phyloP scores from a whole-genome alignment of 2,329 filamentous ascomycete genomes.

The Orbilia ellipsospora region DNA sequence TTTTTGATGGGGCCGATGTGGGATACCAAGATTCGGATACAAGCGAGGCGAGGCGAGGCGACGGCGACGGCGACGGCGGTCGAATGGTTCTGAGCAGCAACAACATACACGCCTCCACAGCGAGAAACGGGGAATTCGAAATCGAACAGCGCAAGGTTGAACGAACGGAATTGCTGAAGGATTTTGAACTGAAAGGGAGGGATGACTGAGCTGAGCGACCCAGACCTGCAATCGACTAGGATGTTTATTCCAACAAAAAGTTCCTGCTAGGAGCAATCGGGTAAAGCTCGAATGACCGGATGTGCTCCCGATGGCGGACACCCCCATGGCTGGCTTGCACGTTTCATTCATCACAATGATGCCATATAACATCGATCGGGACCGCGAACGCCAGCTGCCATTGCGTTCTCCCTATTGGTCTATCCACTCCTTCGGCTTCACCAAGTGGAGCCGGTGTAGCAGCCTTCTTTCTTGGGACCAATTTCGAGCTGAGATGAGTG shows the following conservation, averaged over 20 bases:
- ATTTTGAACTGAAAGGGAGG: too few species aligned
- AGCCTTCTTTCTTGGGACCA: not conserved
- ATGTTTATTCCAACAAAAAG: conserved; percentile 15
- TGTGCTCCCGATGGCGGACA: conserved; percentile 45
- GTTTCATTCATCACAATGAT: conserved; percentile 55
- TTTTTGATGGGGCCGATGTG: conserved; percentile 40
- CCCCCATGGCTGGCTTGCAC: conserved; percentile 39
- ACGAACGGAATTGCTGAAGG: not conserved
- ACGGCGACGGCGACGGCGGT: not conserved
- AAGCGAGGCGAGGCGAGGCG: conserved; percentile 38
- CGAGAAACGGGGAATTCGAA: conserved; percentile 11
- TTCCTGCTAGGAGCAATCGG: conserved; percentile 22
- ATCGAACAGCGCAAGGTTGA: conserved; percentile 10
- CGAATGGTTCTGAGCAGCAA: conserved; percentile 7
- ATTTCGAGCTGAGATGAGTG: conserved; percentile 37
- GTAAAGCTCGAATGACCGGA: conserved; percentile 51
- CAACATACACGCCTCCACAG: conserved; percentile 2
- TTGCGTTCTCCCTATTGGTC: conserved; percentile 28
- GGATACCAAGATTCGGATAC: conserved; percentile 38
- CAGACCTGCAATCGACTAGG: conserved; percentile 13
- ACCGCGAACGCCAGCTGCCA: conserved; percentile 14
- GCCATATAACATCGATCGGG: conserved; percentile 55
- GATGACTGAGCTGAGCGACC: conserved; percentile 1
- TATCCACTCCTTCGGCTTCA: conserved; percentile 35
- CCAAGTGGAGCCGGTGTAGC: conserved; percentile 10